These are phyloP conservation scores for Austroboletus niveus DNA, from an alignment of 1,284 basidiomycete genomes.

Conservation along the genomic window DNA sequence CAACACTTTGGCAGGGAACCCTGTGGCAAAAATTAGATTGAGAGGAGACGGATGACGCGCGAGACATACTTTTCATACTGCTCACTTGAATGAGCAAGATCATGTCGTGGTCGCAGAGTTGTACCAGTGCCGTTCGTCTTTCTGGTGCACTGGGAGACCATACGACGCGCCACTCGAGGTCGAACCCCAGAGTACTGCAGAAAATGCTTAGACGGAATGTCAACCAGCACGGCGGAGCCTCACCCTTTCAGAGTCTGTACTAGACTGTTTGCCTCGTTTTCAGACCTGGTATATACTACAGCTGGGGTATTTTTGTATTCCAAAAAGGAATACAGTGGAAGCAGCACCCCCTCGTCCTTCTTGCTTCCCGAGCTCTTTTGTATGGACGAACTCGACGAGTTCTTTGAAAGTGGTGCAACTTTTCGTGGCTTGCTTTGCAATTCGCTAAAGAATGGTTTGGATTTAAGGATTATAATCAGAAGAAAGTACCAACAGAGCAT, in stretches of 20 bases:
- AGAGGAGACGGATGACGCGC: not conserved
- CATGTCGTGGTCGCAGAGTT: conserved; percentile 45
- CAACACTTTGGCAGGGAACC: conserved; percentile 45
- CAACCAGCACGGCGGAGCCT: conserved; percentile 1
- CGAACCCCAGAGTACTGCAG: conserved; percentile 55
- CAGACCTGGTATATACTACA: conserved; percentile 41
- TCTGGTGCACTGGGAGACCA: conserved; percentile 32
- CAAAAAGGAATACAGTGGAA: conserved; percentile 41
- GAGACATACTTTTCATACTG: conserved; percentile 47
- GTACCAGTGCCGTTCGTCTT: conserved; percentile 49
- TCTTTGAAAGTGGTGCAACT: not conserved
- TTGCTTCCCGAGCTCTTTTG: conserved; percentile 1
- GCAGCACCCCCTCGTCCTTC: conserved; percentile 2
- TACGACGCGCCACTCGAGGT: conserved; percentile 58
- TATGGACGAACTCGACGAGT: conserved; percentile 3
- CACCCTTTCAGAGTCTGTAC: conserved; percentile 41
- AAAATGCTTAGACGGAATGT: not conserved
- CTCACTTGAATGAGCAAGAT: conserved; percentile 59
- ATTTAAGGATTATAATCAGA: too few relatives aligned
- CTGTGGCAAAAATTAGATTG: conserved; percentile 19
- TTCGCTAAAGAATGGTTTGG: too few relatives aligned
- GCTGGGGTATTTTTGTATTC: conserved; percentile 34
- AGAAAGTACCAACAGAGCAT: too few relatives aligned
- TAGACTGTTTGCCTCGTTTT: conserved; percentile 44
- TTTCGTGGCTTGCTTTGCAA: not conserved